phyloP scores from a whole-genome alignment of 2,329 filamentous ascomycete species.

The Aspergillus amoenus region DNA sequence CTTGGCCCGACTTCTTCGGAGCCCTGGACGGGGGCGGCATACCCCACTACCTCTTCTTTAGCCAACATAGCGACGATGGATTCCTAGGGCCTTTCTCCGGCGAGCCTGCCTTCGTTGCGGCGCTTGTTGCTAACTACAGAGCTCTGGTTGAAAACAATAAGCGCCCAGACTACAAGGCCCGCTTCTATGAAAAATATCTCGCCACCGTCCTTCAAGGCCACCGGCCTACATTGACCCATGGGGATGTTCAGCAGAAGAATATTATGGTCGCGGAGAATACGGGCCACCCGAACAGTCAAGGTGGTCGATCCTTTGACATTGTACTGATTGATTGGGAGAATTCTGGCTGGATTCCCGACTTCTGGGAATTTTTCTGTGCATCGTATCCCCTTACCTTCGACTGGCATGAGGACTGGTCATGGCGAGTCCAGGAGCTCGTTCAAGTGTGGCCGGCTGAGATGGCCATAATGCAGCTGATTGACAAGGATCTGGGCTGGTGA shows the following conservation, averaged over 20 bases:
- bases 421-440: slow-evolving; percentile 28
- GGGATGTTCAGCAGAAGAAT: slow-evolving; percentile 27
- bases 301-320: slow-evolving; percentile 28
- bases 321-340: slow-evolving; percentile 29
- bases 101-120: slow-evolving; percentile 27
- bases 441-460: slow-evolving; percentile 29
- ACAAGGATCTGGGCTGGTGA: slow-evolving; percentile 23
- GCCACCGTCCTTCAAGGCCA: slow-evolving; percentile 26
- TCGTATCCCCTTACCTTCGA: slow-evolving; percentile 18
- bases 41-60: slow-evolving; percentile 28
- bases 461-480: slow-evolving; percentile 28
- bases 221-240: slow-evolving; percentile 30
- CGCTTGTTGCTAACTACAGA: slow-evolving; percentile 26
- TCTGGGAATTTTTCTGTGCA: slow-evolving; percentile 30
- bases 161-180: slow-evolving; percentile 25
- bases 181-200: slow-evolving; percentile 29
- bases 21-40: slow-evolving; percentile 24
- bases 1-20: slow-evolving; percentile 27
- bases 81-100: slow-evolving; percentile 25
- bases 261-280: slow-evolving; percentile 18
- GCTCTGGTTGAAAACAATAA: slow-evolving; percentile 20
- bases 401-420: slow-evolving; percentile 31
- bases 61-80: slow-evolving; percentile 10
- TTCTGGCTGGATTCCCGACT: slow-evolving; percentile 29
- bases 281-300: slow-evolving; percentile 17